These are phyloP conservation scores for Acephala macrosclerotiorum DNA, from an alignment of 2,329 filamentous ascomycete genomes.

Conservation along the genomic window DNA sequence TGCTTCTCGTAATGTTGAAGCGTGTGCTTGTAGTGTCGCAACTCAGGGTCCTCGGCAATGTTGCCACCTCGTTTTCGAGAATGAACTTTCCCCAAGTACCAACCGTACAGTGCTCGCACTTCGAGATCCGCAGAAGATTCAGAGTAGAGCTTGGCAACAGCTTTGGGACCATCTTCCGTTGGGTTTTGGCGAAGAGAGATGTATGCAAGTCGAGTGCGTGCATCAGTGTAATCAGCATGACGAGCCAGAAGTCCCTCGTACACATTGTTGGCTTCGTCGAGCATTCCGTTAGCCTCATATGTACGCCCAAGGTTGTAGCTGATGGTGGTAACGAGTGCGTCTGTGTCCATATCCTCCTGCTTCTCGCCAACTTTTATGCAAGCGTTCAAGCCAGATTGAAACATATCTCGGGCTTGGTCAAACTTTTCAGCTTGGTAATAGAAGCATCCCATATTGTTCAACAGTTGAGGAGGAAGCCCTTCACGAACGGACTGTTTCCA, in stretches of 20 bases:
- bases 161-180: slow-evolving; percentile 85
- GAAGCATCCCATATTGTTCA: slow-evolving; percentile 98
- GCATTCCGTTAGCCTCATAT: slow-evolving; percentile 84
- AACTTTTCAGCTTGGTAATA: slow-evolving; percentile 88
- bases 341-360: slow-evolving; percentile 80
- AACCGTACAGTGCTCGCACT: slow-evolving; percentile 91
- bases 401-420: slow-evolving; percentile 81
- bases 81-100: slow-evolving; percentile 85
- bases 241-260: slow-evolving; percentile 87
- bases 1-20: slow-evolving; percentile 96
- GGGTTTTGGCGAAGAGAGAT: slow-evolving; percentile 84
- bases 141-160: slow-evolving; percentile 85
- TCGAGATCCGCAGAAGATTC: slow-evolving; percentile 86
- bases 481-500: slow-evolving; percentile 72
- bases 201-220: slow-evolving; percentile 86
- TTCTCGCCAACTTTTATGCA: slow-evolving; percentile 83
- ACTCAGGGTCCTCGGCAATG: slow-evolving; percentile 87
- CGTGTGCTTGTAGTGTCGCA: slow-evolving; percentile 95
- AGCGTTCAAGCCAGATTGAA: slow-evolving; percentile 88
- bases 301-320: slow-evolving; percentile 95
- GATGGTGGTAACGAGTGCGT: slow-evolving; percentile 93
- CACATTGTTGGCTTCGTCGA: slow-evolving; percentile 84
- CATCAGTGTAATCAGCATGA: slow-evolving; percentile 92
- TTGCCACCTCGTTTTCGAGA: slow-evolving; percentile 84
- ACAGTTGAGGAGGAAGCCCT: slow-evolving; percentile 83